These are phyloP conservation scores for Sambucus nigra DNA, from an alignment of 129 eudicot species.

Conservation along the genomic window DNA sequence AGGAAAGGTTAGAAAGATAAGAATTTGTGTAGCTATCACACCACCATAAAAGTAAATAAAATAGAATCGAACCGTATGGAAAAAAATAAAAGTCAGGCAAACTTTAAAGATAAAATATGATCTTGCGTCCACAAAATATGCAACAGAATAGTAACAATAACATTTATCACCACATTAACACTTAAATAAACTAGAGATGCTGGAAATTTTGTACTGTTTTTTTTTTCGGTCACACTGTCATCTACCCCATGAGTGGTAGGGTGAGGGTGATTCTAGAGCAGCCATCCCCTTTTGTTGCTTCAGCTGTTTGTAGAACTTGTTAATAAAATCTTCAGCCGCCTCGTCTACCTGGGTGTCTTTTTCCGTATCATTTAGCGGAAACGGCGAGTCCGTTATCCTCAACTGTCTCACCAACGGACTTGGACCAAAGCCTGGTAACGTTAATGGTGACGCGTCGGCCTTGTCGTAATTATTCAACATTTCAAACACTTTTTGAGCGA, in stretches of 20 bases:
- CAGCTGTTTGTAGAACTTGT: neutral
- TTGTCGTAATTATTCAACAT: neutral
- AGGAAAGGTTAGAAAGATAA: too few relatives aligned
- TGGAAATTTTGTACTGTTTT: too few relatives aligned
- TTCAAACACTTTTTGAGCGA: neutral
- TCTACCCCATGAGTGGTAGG: neutral
- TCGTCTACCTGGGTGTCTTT: conserved; percentile 5
- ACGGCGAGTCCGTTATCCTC: conserved; percentile 3
- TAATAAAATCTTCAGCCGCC: conserved; percentile 2
- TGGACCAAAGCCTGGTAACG: neutral
- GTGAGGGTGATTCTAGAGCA: neutral
- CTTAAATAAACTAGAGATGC: too few relatives aligned
- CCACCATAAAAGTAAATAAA: too few relatives aligned
- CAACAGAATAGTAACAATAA: too few relatives aligned
- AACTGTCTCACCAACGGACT: neutral
- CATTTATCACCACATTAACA: too few relatives aligned
- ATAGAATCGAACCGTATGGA: too few relatives aligned
- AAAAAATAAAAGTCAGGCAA: too few relatives aligned
- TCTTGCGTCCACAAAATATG: too few relatives aligned
- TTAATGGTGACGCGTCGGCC: neutral
- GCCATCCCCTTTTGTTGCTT: neutral
- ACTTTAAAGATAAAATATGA: too few relatives aligned
- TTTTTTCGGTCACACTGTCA: too few relatives aligned
- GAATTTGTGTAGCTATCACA: too few relatives aligned
- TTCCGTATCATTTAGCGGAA: neutral